phyloP scores from a whole-genome alignment of 2,329 filamentous ascomycete species.

The Colletotrichum sp. region DNA sequence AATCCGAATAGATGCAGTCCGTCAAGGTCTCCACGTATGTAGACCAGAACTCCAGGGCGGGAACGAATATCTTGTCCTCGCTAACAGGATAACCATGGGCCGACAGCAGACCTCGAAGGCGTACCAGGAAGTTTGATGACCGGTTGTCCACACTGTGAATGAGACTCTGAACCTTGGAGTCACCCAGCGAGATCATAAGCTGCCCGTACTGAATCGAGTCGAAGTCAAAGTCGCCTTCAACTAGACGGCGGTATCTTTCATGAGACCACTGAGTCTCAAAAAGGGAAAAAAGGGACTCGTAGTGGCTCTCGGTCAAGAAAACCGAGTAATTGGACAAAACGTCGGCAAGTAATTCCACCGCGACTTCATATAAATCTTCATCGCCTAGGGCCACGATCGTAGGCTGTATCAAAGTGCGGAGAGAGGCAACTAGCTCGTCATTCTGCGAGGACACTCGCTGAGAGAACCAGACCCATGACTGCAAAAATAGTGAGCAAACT shows the following conservation, averaged over 20 bases:
- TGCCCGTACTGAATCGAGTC: conserved; percentile 70
- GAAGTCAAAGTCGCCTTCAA: conserved; percentile 67
- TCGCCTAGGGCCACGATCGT: conserved; percentile 66
- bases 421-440: conserved; percentile 59
- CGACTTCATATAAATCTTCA: conserved; percentile 61
- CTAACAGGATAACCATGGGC: conserved; percentile 70
- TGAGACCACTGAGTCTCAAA: conserved; percentile 66
- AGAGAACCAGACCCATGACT: conserved; percentile 79
- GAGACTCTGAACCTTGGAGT: conserved; percentile 66
- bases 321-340: conserved; percentile 68
- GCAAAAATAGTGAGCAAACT: conserved; percentile 5
- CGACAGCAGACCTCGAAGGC: conserved; percentile 69
- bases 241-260: conserved; percentile 57
- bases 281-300: conserved; percentile 60
- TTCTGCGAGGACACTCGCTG: conserved; percentile 67
- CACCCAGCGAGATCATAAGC: conserved; percentile 72
- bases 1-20: conserved; percentile 59
- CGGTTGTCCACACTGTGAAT: conserved; percentile 57
- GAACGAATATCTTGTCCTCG: conserved; percentile 78
- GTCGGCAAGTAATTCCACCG: conserved; percentile 70
- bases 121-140: conserved; percentile 58
- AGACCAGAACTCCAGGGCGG: conserved; percentile 82
- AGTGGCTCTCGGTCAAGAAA: conserved; percentile 66
- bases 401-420: conserved; percentile 64
- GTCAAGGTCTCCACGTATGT: conserved; percentile 74